Evolutionary conservation across 805 yeast genomes (phyloP).

Genomic region (Vanderwaltozyma tropicalis): DNA sequence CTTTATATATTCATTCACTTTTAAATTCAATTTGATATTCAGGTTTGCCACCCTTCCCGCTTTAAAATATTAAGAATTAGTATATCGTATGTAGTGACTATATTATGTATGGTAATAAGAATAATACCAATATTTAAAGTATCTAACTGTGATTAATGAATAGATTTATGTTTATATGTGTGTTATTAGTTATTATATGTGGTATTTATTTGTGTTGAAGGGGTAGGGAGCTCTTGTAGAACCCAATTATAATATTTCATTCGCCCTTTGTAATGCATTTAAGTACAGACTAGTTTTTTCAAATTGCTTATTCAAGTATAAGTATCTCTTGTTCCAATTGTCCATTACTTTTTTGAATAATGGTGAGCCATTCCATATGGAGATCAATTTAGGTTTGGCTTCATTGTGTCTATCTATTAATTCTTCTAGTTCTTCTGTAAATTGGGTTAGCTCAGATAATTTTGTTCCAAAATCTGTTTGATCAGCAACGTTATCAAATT

Average conservation of each 20-base stretch:
- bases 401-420: conserved; percentile 36
- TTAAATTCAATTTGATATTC: too few species aligned
- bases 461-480: conserved; percentile 4
- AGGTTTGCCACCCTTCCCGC: background rate
- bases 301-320: conserved; percentile 29
- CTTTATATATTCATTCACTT: too few species aligned
- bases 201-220: background rate
- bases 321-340: conserved; percentile 35
- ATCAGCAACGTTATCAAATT: conserved; percentile 5
- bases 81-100: background rate
- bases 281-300: conserved; percentile 28
- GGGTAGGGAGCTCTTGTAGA: background rate
- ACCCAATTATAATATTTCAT: background rate
- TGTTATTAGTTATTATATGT: background rate
- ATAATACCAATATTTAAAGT: too few species aligned
- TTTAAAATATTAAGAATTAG: too few species aligned
- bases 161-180: background rate
- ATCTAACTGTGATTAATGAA: too few species aligned
- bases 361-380: conserved; percentile 25
- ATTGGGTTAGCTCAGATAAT: conserved; percentile 25
- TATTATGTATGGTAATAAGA: background rate
- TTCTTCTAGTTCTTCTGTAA: conserved; percentile 31
- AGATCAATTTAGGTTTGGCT: conserved; percentile 29
- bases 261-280: conserved; percentile 26
- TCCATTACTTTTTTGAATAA: conserved; percentile 28